Base-by-base conservation (phyloP, 805 yeast genomes). In the Ogataea angusta region DNA sequence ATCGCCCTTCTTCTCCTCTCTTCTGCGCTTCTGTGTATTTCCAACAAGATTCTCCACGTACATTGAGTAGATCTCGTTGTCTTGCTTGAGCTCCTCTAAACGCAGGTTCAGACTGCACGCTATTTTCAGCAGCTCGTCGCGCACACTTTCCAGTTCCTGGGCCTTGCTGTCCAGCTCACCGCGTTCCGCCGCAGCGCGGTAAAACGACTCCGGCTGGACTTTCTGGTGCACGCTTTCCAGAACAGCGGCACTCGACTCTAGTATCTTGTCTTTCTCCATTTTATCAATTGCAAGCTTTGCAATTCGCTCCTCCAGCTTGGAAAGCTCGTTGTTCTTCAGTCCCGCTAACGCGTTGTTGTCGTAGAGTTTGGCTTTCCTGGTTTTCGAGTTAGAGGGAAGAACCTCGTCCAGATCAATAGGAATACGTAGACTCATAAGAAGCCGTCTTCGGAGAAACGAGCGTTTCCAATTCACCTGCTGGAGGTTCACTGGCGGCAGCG, bases 21-120 rank as follows among this genome's bases (percentile, higher is more conserved):
- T 69, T 51, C 85, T 75, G 36, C 84, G 53, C 52, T 86, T 77
- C 60, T 93, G 96, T 6, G 95, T 85, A 58, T 90, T 89, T 6
- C 95, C 97, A 12, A 90, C 85, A 51, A 90, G 66, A 53, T 87
- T 89, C 56, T 88, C 95, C 30, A 93, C 89, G 50, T 93, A 95
- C 2, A 82, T 73, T 52, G 91, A 95, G 57, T 82, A 89, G 12
- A 90, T 77, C 24, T 74, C 75, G 53, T 85, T 84, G 59, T 89
- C 95, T 30, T 70, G 73, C 42, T 67, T 67, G 14, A 81, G 63
- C 7, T 72, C 78, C 25, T 60, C 57, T 34, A 73, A 67, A 43
- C 73, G 67, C 45, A 72, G 60, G 35, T 69, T 68, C 84, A 90
- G 81, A 9, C 75, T 65, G 14, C 57, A 43, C 1, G 53, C 43